phyloP scores from a whole-genome alignment of 2,329 filamentous ascomycete genomes.

The Ceratocystis huliohia region DNA sequence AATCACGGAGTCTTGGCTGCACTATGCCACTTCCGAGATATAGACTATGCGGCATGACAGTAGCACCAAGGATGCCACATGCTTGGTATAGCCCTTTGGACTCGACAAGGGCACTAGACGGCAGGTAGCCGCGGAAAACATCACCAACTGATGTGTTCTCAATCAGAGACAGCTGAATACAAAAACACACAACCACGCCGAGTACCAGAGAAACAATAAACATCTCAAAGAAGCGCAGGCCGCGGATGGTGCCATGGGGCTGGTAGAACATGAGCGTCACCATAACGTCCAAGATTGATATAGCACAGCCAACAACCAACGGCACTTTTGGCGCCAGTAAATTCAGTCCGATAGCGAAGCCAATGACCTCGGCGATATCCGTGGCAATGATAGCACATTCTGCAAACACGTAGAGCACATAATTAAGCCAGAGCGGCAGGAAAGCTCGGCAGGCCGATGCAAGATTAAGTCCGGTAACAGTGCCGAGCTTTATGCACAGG shows the following conservation, averaged over 20 bases:
- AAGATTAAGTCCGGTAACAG: slow-evolving; percentile 54
- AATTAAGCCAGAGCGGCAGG: slow-evolving; percentile 53
- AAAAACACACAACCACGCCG: slow-evolving; percentile 59
- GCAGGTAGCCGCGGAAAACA: slow-evolving; percentile 53
- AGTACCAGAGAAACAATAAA: slow-evolving; percentile 52
- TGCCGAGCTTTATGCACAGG: slow-evolving; percentile 55
- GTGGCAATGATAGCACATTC: slow-evolving; percentile 59
- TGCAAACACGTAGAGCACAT: slow-evolving; percentile 47
- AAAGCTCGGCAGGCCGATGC: slow-evolving; percentile 53
- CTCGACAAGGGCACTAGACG: slow-evolving; percentile 46
- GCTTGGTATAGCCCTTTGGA: slow-evolving; percentile 52
- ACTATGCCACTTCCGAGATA: slow-evolving; percentile 59
- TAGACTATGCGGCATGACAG: slow-evolving; percentile 58
- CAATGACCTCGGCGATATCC: slow-evolving; percentile 60
- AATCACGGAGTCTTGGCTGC: slow-evolving; percentile 52
- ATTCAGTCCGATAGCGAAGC: slow-evolving; percentile 57
- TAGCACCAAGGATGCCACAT: slow-evolving; percentile 65
- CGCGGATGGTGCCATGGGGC: slow-evolving; percentile 45
- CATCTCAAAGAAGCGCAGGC: slow-evolving; percentile 49
- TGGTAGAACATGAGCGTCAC: slow-evolving; percentile 55
- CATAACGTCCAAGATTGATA: slow-evolving; percentile 57
- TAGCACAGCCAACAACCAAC: slow-evolving; percentile 53
- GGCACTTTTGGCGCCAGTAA: slow-evolving; percentile 51
- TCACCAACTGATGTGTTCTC: slow-evolving; percentile 41
- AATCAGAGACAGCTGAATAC: slow-evolving; percentile 54